Conservation (phyloP, 176 grass and related monocot genomes). For the Oryza meyeriana region DNA sequence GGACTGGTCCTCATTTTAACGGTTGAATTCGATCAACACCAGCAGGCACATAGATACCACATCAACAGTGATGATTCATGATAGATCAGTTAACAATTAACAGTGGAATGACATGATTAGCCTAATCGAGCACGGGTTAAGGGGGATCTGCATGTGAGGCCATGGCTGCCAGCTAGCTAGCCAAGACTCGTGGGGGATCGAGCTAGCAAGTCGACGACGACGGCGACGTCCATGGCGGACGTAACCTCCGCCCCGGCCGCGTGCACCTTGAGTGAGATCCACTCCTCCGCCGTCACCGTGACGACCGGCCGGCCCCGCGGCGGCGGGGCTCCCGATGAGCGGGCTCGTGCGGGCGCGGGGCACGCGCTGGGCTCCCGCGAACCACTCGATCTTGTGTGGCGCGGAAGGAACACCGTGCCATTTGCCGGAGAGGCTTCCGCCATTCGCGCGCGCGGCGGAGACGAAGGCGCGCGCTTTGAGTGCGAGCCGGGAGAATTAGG, state of each 20-base stretch:
- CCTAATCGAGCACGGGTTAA: not conserved
- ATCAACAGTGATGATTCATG: not conserved
- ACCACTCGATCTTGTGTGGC: not conserved
- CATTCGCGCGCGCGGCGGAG: not conserved
- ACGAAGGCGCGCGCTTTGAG: slow-evolving; percentile 33
- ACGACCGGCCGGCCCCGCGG: not conserved
- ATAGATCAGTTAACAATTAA: not conserved
- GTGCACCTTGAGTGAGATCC: slow-evolving; percentile 50
- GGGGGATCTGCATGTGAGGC: not conserved
- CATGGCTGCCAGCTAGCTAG: too few species aligned
- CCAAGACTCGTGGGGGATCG: not conserved
- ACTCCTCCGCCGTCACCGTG: slow-evolving; percentile 50
- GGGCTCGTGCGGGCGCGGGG: slow-evolving; percentile 30
- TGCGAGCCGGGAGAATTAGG: not conserved
- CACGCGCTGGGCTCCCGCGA: slow-evolving; percentile 1
- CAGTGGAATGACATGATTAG: not conserved
- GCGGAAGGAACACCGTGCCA: slow-evolving; percentile 20
- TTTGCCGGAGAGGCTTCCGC: not conserved
- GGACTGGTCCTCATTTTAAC: not conserved
- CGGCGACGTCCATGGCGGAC: slow-evolving; percentile 11
- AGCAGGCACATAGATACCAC: not conserved
- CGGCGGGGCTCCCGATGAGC: slow-evolving; percentile 27
- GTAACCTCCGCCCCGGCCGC: not conserved
- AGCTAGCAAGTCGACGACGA: too few species aligned
- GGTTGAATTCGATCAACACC: not conserved